phyloP scores from a whole-genome alignment of 2,329 filamentous ascomycete species.

The Trichoderma cornu-damae region DNA sequence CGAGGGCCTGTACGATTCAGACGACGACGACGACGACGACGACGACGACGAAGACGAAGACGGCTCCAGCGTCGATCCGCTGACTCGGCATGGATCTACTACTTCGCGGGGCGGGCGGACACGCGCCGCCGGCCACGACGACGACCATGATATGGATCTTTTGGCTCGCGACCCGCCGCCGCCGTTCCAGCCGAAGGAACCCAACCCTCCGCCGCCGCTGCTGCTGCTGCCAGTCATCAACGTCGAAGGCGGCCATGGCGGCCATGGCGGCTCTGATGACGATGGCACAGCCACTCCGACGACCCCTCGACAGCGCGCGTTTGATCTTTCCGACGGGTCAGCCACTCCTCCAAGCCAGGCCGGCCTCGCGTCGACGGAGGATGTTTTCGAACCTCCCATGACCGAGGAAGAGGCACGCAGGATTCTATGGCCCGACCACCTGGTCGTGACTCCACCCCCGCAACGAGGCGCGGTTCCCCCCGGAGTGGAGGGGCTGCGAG shows the following conservation, averaged over 20 bases:
- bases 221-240: conserved; percentile 1
- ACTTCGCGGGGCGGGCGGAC: neutral
- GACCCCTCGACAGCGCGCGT: conserved; percentile 14
- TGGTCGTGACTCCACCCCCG: conserved; percentile 19
- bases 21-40: conserved; percentile 26
- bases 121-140: neutral
- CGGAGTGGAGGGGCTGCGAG: conserved; percentile 29
- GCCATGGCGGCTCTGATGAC: conserved; percentile 3
- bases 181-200: conserved; percentile 8
- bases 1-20: conserved; percentile 25
- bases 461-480: conserved; percentile 8
- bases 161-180: conserved; percentile 15
- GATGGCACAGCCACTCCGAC: conserved; percentile 15
- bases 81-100: conserved; percentile 1
- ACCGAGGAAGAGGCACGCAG: conserved; percentile 38
- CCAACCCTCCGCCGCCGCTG: conserved; percentile 16
- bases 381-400: conserved; percentile 31
- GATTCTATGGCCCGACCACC: conserved; percentile 38
- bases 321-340: conserved; percentile 22
- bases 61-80: conserved; percentile 18
- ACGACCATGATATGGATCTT: conserved; percentile 10
- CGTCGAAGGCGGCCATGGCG: neutral
- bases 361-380: conserved; percentile 19
- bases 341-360: conserved; percentile 16
- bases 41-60: conserved; percentile 26